Conservation (phyloP, 169 alveolate genomes). For the Perkinsus olseni region DNA sequence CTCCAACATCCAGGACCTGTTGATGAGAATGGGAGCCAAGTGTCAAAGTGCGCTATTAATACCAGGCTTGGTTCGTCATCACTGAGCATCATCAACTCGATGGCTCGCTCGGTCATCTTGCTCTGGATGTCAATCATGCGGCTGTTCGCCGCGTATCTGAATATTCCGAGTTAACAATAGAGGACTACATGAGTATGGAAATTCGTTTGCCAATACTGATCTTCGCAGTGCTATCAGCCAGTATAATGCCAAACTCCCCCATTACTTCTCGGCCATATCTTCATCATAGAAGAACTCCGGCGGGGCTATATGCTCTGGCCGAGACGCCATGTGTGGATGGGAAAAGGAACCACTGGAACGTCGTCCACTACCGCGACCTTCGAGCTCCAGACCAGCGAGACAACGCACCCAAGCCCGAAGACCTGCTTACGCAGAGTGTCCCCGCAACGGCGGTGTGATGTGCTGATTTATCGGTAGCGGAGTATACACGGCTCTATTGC, state of each 20-base stretch:
- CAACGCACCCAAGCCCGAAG: neutral
- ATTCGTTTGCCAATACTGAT: no score
- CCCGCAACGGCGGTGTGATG: no score
- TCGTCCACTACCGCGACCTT: neutral
- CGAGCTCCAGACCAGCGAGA: neutral
- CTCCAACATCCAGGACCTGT: constrained; percentile 82
- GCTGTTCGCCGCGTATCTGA: constrained; percentile 62
- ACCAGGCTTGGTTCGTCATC: neutral
- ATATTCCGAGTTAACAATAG: constrained; percentile 35
- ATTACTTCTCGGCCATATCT: neutral
- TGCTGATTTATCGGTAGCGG: no score
- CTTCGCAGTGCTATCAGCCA: no score
- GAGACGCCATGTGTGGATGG: neutral
- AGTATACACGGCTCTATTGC: no score
- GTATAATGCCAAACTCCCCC: no score
- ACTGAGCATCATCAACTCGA: constrained; percentile 58
- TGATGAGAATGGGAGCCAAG: neutral
- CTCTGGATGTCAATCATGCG: constrained; percentile 77
- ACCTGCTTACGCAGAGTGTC: no score
- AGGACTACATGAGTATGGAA: neutral
- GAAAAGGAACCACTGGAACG: neutral
- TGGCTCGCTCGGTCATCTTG: constrained; percentile 74
- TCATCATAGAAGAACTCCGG: neutral
- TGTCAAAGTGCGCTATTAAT: no score
- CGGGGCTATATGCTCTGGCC: neutral